A percentile compares a stretch with the other conserved stretches of the same genome.
Conservation (phyloP, 106 monocot genomes). For the Dendrobium officinale region DNA sequence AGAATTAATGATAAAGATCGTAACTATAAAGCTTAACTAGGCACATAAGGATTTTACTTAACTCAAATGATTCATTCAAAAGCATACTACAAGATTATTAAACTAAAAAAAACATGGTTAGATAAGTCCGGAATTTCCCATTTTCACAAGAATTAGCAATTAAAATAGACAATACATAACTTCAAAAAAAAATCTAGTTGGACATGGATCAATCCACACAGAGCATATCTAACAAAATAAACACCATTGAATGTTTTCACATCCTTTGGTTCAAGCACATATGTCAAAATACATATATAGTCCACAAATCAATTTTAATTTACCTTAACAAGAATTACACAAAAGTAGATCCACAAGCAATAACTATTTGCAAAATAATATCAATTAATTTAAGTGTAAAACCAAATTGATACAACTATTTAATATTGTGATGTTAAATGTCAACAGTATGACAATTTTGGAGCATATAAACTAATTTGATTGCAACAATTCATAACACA, state of each 20-base stretch:
- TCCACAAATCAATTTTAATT: neutral
- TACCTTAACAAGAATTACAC: neutral
- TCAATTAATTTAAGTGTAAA: neutral
- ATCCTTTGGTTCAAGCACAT: neutral
- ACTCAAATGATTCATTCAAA: neutral
- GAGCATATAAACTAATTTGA: neutral
- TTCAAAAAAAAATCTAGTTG: neutral
- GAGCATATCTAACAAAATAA: neutral
- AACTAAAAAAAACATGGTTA: neutral
- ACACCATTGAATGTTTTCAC: neutral
- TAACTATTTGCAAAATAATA: neutral
- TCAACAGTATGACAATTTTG: neutral
- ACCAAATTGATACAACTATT: neutral
- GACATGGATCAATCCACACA: neutral
- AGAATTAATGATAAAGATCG: neutral
- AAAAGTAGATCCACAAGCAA: neutral
- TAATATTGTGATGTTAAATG: neutral
- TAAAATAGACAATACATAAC: neutral
- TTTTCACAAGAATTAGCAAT: neutral
- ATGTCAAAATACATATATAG: neutral
- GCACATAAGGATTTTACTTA: neutral
- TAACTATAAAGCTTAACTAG: neutral
- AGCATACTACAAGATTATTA: neutral
- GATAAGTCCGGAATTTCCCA: neutral
- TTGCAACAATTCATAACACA: neutral